Evolutionary conservation across 2,329 filamentous ascomycete genomes (phyloP), one percentile per base, ranked within the genome.

Genomic region (Albophoma yamanashiensis): DNA sequence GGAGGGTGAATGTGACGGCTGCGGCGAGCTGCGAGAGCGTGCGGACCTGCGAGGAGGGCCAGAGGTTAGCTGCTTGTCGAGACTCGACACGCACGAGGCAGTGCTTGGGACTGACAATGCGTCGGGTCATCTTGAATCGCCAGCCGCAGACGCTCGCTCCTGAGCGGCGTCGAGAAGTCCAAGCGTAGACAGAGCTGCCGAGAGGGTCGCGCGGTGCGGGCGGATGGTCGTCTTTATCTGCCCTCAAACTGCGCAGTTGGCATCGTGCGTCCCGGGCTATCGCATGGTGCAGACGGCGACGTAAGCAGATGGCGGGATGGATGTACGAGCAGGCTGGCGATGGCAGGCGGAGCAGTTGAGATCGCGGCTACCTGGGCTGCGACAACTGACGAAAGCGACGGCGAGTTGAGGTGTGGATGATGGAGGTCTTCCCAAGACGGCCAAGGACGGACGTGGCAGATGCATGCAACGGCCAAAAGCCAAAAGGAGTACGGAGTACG

Each of bases 1-100:
- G 70, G 66, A 93, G 78, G 66, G 88, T 83, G 69, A 91, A 78
- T 65, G 83, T 71, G 60, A 84, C 79, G 60, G 91, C 79, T 60
- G 85, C 79, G 64, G 82, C 79, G 70, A 94, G 84, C 81, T 97
- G 91, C 71, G 89, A 79, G 69, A 88, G 83, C 64, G 91, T 91
- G 67, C 83, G 82, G 66, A 84, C 79, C 82, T 85, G 62, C 15
- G 20, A 53, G 1, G 50, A 14, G 9, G 31, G 20, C 50, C 9
- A 14, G 27, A 31, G 31, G 31, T 55, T 38, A 55, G 50, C 50
- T 22, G 20, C 2, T 22, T n/a, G 31, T 22, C 31, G 14, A 36
- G 9, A 31, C 31, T 22, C 20, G 22, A 15, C 2, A 31, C 20
- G 47, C 15, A 31, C 9, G 27, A 22, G 4, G 31, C 17, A 17